A percentile compares a stretch with the other conserved stretches of the same genome.
These are phyloP conservation scores for Saccharomycopsis schoenii DNA, from an alignment of 805 yeast species.

Conservation along the genomic window DNA sequence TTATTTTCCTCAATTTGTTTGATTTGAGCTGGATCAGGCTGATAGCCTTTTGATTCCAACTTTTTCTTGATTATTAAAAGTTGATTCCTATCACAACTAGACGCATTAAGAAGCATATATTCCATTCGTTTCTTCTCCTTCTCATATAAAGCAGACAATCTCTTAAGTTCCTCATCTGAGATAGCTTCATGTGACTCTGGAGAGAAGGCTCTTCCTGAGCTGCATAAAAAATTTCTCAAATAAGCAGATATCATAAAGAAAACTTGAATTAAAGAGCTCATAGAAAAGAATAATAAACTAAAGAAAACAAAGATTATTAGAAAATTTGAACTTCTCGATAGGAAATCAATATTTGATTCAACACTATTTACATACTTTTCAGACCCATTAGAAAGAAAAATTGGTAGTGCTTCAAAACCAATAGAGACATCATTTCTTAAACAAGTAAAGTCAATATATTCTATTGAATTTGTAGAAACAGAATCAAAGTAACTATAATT, in stretches of 20 bases:
- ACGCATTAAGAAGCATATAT: too few species aligned
- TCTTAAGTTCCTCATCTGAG: neutral
- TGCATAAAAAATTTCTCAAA: neutral
- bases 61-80: neutral
- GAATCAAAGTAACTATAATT: too few species aligned
- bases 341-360: neutral
- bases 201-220: neutral
- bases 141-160: neutral
- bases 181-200: neutral
- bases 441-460: too few species aligned
- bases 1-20: neutral
- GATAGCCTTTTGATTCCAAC: neutral
- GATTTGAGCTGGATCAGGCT: neutral
- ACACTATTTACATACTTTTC: too few species aligned
- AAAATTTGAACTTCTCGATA: neutral
- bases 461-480: too few species aligned
- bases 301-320: neutral
- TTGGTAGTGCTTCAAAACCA: neutral
- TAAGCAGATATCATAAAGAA: neutral
- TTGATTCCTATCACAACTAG: neutral
- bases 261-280: neutral
- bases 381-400: neutral
- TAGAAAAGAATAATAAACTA: neutral
- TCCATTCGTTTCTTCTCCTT: neutral
- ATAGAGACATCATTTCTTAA: neutral